Conservation (phyloP, 2,329 filamentous ascomycete genomes). For the Penicillium sp. region DNA sequence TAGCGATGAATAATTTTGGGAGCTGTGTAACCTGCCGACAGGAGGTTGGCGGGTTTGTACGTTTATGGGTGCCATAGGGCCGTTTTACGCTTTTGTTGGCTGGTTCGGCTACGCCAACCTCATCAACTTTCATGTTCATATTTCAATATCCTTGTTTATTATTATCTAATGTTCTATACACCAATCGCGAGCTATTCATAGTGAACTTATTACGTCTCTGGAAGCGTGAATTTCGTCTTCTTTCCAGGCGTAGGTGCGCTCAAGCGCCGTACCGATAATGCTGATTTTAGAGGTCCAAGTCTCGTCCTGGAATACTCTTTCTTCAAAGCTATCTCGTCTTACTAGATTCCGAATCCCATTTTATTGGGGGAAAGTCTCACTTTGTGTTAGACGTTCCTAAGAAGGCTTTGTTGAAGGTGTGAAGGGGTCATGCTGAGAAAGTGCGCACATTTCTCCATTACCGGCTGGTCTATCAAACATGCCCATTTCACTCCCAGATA, state of each 20-base stretch:
- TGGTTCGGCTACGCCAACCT: neutral
- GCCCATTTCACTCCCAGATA: neutral
- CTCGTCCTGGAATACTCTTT: neutral
- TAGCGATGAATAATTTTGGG: constrained; percentile 97
- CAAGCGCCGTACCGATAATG: neutral
- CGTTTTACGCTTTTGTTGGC: neutral
- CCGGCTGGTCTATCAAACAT: neutral
- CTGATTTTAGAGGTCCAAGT: neutral
- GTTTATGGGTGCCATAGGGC: constrained; percentile 80
- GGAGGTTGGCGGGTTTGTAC: constrained; percentile 85
- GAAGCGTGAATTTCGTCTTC: neutral
- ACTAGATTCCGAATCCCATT: neutral
- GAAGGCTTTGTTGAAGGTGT: neutral
- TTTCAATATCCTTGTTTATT: constrained; percentile 12
- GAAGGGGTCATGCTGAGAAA: neutral
- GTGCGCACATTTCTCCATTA: neutral
- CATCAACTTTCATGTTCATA: neutral
- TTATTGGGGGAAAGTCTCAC: neutral
- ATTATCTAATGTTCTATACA: neutral
- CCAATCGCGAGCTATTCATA: neutral
- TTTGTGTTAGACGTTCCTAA: neutral
- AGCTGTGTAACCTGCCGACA: constrained; percentile 94
- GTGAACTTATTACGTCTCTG: constrained; percentile 2
- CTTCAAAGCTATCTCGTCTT: neutral
- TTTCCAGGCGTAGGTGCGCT: neutral